Conservation (phyloP, 2,329 filamentous ascomycete genomes). For the Cladosporium sp. region DNA sequence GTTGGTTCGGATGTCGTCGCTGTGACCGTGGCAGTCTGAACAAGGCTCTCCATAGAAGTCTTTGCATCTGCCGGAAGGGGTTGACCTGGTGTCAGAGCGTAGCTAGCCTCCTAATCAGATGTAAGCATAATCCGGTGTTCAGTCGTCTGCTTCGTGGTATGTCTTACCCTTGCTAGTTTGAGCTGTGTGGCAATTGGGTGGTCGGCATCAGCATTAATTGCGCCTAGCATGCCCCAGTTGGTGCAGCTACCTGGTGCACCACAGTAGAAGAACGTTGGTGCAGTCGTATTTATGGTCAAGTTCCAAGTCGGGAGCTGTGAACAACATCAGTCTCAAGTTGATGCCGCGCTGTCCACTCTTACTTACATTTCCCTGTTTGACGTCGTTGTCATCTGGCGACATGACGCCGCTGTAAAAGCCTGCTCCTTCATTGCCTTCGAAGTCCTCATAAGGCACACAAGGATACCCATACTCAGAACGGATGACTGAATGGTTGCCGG, state of each 20-base stretch:
- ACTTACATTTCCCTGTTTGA: not conserved
- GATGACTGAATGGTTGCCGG: slow-evolving; percentile 41
- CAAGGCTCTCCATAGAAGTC: slow-evolving; percentile 21
- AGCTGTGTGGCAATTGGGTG: slow-evolving; percentile 27
- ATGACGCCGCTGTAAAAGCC: slow-evolving; percentile 22
- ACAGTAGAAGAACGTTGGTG: slow-evolving; percentile 67
- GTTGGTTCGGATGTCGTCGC: slow-evolving; percentile 14
- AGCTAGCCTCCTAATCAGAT: slow-evolving; percentile 18
- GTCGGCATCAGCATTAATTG: slow-evolving; percentile 58
- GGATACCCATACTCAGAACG: slow-evolving; percentile 38
- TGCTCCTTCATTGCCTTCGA: slow-evolving; percentile 13
- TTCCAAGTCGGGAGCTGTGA: slow-evolving; percentile 26
- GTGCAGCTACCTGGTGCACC: slow-evolving; percentile 63
- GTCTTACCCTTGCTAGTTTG: slow-evolving; percentile 18
- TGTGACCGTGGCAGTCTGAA: slow-evolving; percentile 19
- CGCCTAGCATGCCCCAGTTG: slow-evolving; percentile 67
- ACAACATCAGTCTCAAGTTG: not conserved
- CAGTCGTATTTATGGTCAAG: slow-evolving; percentile 54
- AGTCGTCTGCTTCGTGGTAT: not conserved
- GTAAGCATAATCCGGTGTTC: not conserved
- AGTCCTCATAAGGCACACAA: slow-evolving; percentile 34
- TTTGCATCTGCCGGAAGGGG: slow-evolving; percentile 36
- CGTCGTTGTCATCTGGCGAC: slow-evolving; percentile 1
- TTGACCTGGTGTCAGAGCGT: slow-evolving; percentile 37
- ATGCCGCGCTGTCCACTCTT: not conserved